A percentile compares a stretch with the other conserved stretches of the same genome.
phyloP scores from a whole-genome alignment of 257 asterid species.

The Thymus mandschuricus region DNA sequence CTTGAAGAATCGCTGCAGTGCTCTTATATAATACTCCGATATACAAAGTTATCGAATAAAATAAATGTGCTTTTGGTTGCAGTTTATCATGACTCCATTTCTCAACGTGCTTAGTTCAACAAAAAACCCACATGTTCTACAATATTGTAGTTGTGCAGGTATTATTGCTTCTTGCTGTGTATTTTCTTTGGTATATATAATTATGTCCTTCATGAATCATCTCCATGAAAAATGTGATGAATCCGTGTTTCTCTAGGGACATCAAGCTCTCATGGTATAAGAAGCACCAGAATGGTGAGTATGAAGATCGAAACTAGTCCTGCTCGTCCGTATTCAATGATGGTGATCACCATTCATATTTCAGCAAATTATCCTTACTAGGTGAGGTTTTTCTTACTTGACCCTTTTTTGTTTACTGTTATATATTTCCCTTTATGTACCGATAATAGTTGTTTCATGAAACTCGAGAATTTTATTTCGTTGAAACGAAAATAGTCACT shows the following conservation, averaged over 20 bases:
- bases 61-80: not conserved
- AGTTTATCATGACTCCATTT: not conserved
- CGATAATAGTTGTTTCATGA: not conserved
- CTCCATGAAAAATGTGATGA: not conserved
- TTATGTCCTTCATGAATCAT: not conserved
- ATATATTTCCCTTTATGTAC: not conserved
- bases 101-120: not conserved
- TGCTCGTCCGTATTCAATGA: not conserved
- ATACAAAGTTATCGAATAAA: not conserved
- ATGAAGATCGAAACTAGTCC: not conserved
- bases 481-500: no score
- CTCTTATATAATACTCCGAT: no score
- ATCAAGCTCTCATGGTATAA: not conserved
- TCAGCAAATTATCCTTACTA: not conserved
- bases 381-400: not conserved
- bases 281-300: not conserved
- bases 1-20: no score
- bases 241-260: not conserved
- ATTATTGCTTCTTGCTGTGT: constrained; percentile 77
- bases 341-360: not conserved
- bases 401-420: not conserved
- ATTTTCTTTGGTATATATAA: constrained; percentile 59
- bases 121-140: no score
- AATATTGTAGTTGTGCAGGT: constrained; percentile 49
- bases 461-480: no score